Base-by-base conservation (phyloP, 2,329 filamentous ascomycete species). In the Lecanoromycetidae sp. region DNA sequence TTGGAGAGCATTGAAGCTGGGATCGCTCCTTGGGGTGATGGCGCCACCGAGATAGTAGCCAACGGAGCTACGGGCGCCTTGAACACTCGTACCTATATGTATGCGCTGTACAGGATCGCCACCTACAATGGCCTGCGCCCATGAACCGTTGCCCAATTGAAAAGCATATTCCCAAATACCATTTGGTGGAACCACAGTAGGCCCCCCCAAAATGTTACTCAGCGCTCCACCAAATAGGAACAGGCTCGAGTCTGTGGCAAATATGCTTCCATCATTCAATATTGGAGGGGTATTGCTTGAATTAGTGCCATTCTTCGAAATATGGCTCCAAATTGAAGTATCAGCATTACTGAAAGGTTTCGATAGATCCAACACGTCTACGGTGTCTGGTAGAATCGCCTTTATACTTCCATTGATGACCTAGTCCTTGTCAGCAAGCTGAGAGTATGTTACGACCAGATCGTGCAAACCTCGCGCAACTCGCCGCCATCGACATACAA, bases 211-310 rank as follows among this genome's bases (percentile, higher is more conserved):
- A 9, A 39, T 32, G 23, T n/a, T 30, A 15, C 38, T 47, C 19
- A 51, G 23, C 15, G 37, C 38, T 19, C 49, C 44, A 17, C 49
- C 49, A 30, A 47, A 51, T 9, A 51, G 39, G 33, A 33, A 51
- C 9, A 51, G 34, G 23, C 44, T 44, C 9, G 39, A 33, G n/a
- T 26, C 29, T 15, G 40, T 44, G 13, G 39, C 40, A 19, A 51
- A 47, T n/a, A 51, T 51, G 20, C 37, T 42, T 19, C 49, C 49
- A 15, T 40, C 44, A 12, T 44, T 51, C 17, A 51, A 44, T 3
- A 25, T 41, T 3, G 49, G 44, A 8, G 39, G 38, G 9, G 34
- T 25, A 19, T 36, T 32, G 6, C 23, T 22, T 32, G 8, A 26
- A 26, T 4, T 38, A 5, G 44, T 43, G 39, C 23, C 38, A 4